Evolutionary conservation across 23 red algal genomes (phyloP), one percentile per base, ranked within the genome.

Genomic region (Gracilariopsis chorda): DNA sequence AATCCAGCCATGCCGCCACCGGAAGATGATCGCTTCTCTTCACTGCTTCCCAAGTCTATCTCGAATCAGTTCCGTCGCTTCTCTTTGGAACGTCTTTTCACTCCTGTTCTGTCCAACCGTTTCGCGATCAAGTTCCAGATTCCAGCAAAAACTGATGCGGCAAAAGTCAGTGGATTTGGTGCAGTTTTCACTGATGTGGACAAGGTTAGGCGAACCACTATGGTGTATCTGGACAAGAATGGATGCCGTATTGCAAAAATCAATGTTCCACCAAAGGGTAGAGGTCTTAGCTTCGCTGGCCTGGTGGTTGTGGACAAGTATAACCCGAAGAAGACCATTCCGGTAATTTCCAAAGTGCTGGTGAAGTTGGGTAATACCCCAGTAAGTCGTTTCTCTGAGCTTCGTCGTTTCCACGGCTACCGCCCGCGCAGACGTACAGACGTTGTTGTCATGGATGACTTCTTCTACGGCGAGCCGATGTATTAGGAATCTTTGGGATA

Each of bases 381-480:
- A 16, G 61, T 86, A 47, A 9, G 29, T 0, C 24, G 62, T 1
- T 73, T 47, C 58, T 51, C 55, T 63, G 35, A 20, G 9, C 35
- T 23, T 86, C 39, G 41, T 7, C 25, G 11, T 27, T 33, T 41
- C 24, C 60, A 37, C 13, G 30, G 81, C 39, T 51, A 51, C 49
- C 74, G 45, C 24, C 35, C n/a, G 21, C 27, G 81, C 39, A 43
- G 58, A 30, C 74, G 45, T 13, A 68, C 63, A 5, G 90, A 93
- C 47, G 53, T 85, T 2, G 78, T 83, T 32, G 90, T 93, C 4
- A 48, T 82, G 29, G 90, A 93, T 83, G 90, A 93, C 61, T 35
- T 93, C 35, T 51, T 93, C 41, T 84, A 84, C 44, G 90, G 90
- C 20, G 90, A 93, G 42, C 90, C 90, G 24, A 73, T 73, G 67